phyloP scores from a whole-genome alignment of 306 rosid species.

The Pterocarpus macrocarpus region DNA sequence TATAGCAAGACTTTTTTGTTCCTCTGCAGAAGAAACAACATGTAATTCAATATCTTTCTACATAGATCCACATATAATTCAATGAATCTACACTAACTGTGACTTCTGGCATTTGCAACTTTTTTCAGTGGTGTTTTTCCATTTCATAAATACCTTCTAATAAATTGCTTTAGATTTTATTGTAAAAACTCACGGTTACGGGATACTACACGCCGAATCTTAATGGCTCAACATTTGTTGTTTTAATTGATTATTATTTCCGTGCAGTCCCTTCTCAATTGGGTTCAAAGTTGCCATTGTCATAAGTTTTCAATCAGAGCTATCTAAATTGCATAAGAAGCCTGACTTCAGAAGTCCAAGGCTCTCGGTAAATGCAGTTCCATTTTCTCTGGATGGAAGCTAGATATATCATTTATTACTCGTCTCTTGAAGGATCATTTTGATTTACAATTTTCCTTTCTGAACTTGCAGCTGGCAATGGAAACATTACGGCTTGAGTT shows the following conservation, averaged over 20 bases:
- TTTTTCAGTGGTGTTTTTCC: neutral
- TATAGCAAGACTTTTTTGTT: too few species aligned
- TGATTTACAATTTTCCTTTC: conserved; percentile 3
- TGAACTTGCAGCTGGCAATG: conserved; percentile 73
- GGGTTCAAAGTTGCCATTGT: conserved; percentile 82
- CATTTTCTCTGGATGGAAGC: neutral
- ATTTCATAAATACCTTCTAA: conserved; percentile 16
- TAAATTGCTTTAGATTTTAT: neutral
- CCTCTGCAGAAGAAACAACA: conserved; percentile 18
- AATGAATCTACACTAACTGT: neutral
- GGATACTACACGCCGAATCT: neutral
- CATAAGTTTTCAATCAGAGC: conserved; percentile 79
- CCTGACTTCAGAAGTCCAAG: conserved; percentile 84
- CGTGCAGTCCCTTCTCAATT: conserved; percentile 91
- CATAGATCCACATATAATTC: neutral
- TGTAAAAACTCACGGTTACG: neutral
- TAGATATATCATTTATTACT: conserved; percentile 10
- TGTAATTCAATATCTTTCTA: neutral
- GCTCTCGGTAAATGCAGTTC: conserved; percentile 73
- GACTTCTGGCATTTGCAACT: neutral
- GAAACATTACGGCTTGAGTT: conserved; percentile 91
- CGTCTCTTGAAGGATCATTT: conserved; percentile 30
- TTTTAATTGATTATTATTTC: conserved; percentile 24
- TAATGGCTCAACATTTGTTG: conserved; percentile 31
- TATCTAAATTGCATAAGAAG: conserved; percentile 72